Conservation (phyloP, 164 flowering plant species). For the Vitis cinerea region DNA sequence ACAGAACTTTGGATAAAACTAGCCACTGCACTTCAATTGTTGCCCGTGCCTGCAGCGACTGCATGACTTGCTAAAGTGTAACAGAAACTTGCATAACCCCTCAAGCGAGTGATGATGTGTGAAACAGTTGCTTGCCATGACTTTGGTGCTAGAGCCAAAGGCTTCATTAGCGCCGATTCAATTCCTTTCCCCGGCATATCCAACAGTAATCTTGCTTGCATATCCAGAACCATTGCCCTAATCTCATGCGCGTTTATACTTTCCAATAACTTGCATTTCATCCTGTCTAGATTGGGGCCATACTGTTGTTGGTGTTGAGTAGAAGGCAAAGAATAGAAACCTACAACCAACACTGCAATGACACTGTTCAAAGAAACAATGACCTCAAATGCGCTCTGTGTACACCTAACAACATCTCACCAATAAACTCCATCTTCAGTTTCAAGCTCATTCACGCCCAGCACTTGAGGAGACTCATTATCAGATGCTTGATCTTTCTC, state of each 20-base stretch:
- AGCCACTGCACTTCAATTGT: constrained; percentile 67
- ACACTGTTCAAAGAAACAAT: constrained; percentile 83
- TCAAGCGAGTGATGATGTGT: constrained; percentile 93
- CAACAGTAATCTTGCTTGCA: constrained; percentile 95
- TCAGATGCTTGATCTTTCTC: constrained; percentile 19
- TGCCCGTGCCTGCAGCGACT: constrained; percentile 78
- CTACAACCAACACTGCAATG: constrained; percentile 96
- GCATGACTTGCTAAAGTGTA: constrained; percentile 99
- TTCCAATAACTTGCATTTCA: constrained; percentile 92
- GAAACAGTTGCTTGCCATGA: constrained; percentile 97
- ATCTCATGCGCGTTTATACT: constrained; percentile 98
- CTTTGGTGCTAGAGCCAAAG: constrained; percentile 79
- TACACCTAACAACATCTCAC: constrained; percentile 7
- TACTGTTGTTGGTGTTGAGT: constrained; percentile 85
- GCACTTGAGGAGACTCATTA: constrained; percentile 27
- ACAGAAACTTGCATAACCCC: constrained; percentile 99
- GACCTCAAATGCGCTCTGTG: too few relatives aligned
- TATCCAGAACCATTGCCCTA: constrained; percentile 96
- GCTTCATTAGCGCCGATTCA: constrained; percentile 91
- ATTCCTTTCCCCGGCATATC: constrained; percentile 99
- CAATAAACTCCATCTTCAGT: constrained; percentile 38
- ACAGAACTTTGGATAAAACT: constrained; percentile 88
- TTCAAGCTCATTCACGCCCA: constrained; percentile 27
- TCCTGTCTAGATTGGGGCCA: constrained; percentile 97
- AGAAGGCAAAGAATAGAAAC: constrained; percentile 95